Evolutionary conservation across 306 rosid species (phyloP).

Genomic region (Sicyos edulis): DNA sequence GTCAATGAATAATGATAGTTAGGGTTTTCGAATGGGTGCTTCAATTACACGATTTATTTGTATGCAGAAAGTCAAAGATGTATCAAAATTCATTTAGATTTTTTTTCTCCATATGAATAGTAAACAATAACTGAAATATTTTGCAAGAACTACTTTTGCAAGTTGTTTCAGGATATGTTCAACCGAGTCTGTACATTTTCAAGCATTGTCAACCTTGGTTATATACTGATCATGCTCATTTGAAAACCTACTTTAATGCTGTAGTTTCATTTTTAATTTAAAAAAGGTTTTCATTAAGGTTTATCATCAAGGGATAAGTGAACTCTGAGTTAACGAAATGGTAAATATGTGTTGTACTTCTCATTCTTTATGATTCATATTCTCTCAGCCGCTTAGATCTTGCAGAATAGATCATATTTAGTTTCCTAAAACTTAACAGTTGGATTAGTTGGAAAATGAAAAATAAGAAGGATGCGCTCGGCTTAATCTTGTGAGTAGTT

Average conservation of each 20-base stretch:
- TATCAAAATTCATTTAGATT: not conserved
- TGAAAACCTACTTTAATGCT: not conserved
- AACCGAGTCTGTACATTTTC: not conserved
- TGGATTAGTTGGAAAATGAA: no score
- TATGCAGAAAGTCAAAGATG: not conserved
- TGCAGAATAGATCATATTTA: no score
- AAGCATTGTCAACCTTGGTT: slow-evolving; percentile 1
- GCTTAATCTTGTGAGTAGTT: not conserved
- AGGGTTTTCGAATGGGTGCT: not conserved
- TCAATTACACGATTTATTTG: no score
- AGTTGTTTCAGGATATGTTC: slow-evolving; percentile 5
- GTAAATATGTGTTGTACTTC: not conserved
- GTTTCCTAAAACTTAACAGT: no score
- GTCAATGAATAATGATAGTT: not conserved
- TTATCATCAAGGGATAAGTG: slow-evolving; percentile 4
- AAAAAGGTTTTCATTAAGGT: not conserved
- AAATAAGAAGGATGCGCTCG: not conserved
- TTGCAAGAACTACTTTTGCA: not conserved
- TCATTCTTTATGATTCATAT: no score
- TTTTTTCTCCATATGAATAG: not conserved
- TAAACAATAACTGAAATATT: not conserved
- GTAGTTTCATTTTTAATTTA: not conserved
- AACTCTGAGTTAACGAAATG: not conserved
- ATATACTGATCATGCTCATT: not conserved
- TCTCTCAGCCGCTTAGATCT: no score